Evolutionary conservation across 2,329 filamentous ascomycete species (phyloP).

Genomic region (Arthrobotrys conoides): DNA sequence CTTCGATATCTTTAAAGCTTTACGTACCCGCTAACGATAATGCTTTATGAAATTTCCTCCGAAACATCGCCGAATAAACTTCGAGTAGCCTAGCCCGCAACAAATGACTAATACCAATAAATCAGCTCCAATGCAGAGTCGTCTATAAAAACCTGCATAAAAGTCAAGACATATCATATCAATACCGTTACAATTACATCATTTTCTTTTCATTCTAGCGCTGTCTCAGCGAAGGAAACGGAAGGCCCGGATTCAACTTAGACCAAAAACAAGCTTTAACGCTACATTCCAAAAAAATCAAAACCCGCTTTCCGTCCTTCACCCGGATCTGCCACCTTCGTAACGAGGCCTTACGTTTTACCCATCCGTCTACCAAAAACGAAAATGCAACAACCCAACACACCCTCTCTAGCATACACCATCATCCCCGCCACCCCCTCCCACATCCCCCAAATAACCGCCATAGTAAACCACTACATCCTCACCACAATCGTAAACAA

Average conservation of each 20-base stretch:
- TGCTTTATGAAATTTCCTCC: too few species aligned
- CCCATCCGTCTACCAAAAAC: constrained; percentile 7
- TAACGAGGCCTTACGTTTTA: background rate
- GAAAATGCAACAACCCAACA: constrained; percentile 51
- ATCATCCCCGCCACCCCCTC: constrained; percentile 6
- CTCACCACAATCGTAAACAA: constrained; percentile 28
- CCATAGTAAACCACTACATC: constrained; percentile 47
- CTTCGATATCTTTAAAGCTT: constrained; percentile 10
- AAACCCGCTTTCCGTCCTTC: background rate
- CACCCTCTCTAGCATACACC: constrained; percentile 6
- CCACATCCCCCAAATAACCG: constrained; percentile 40
- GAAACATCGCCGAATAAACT: background rate
- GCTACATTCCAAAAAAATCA: constrained; percentile 2
- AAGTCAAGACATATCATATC: background rate
- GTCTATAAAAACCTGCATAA: constrained; percentile 9
- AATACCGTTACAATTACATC: too few species aligned
- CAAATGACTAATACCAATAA: background rate
- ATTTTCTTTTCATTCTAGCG: background rate
- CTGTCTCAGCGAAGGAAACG: background rate
- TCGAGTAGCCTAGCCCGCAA: background rate
- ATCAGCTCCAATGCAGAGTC: background rate
- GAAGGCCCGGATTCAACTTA: constrained; percentile 10
- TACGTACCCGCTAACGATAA: background rate
- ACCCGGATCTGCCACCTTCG: background rate
- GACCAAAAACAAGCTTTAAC: constrained; percentile 5